A percentile compares a stretch with the other conserved stretches of the same genome.
Evolutionary conservation across 176 grass and related monocot species (phyloP).

Genomic region (Musa schizocarpa): DNA sequence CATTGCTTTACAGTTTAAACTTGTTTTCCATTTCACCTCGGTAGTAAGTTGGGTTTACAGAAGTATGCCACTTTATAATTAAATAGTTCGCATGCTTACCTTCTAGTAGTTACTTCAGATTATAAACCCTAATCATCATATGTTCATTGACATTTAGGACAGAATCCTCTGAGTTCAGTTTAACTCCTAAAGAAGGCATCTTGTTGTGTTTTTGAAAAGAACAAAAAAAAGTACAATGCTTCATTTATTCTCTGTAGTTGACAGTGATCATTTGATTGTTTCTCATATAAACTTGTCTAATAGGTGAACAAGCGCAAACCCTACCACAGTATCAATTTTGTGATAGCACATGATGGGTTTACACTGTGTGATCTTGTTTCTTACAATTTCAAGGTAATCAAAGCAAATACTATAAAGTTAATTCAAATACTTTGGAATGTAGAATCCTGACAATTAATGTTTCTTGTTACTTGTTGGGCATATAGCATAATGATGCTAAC

Average conservation of each 20-base stretch:
- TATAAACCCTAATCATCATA: not conserved
- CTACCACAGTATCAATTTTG: conserved; percentile 75
- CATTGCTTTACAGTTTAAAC: no score
- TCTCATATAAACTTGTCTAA: conserved; percentile 16
- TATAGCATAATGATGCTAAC: conserved; percentile 93
- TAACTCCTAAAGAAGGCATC: no score
- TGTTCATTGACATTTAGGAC: not conserved
- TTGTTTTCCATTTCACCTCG: no score
- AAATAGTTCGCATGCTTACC: not conserved
- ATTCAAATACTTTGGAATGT: not conserved
- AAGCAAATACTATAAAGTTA: not conserved
- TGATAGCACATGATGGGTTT: conserved; percentile 98
- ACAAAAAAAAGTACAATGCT: no score
- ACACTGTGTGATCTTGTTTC: conserved; percentile 93
- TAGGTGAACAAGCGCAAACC: conserved; percentile 81
- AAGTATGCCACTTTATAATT: not conserved
- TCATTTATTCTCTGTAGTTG: not conserved
- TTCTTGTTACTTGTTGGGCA: not conserved
- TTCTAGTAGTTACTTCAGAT: not conserved
- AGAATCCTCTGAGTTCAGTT: no score
- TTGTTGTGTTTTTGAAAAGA: no score
- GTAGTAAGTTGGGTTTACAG: no score
- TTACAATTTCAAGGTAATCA: conserved; percentile 83
- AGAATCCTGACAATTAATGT: not conserved
- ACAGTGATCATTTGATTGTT: conserved; percentile 6